These are phyloP conservation scores for Scleroderma bovista DNA, from an alignment of 768 basidiomycete species.

Conservation along the genomic window DNA sequence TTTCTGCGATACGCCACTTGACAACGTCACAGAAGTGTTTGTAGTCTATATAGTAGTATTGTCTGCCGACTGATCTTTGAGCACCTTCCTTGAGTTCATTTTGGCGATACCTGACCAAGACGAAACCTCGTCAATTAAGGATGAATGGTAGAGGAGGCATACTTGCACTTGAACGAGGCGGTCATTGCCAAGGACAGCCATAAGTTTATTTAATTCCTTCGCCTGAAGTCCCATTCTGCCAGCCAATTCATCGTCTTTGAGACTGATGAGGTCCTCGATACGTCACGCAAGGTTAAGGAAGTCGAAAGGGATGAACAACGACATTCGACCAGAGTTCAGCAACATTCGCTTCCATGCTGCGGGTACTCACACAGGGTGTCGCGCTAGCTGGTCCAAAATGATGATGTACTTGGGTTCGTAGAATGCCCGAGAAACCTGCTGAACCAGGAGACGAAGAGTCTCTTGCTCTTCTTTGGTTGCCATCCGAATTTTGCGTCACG, in stretches of 20 bases:
- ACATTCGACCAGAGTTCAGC: conserved; percentile 15
- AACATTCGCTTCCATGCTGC: conserved; percentile 5
- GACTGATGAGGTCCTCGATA: conserved; percentile 40
- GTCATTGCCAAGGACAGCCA: conserved; percentile 75
- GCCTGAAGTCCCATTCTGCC: conserved; percentile 83
- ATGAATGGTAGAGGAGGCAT: neutral
- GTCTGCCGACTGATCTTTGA: conserved; percentile 78
- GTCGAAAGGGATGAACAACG: conserved; percentile 1
- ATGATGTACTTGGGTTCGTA: conserved; percentile 92
- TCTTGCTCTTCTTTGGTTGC: conserved; percentile 77
- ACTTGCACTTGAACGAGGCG: conserved; percentile 73
- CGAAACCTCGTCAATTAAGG: conserved; percentile 1
- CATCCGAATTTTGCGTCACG: conserved; percentile 30
- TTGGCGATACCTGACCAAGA: conserved; percentile 64
- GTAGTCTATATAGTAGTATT: conserved; percentile 97
- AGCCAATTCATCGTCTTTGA: conserved; percentile 93
- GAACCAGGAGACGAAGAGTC: conserved; percentile 80
- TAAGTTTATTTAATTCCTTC: conserved; percentile 87
- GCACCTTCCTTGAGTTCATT: conserved; percentile 90
- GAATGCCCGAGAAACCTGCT: conserved; percentile 89
- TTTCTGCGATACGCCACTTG: conserved; percentile 94
- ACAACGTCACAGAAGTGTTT: conserved; percentile 94
- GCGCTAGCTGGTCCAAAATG: conserved; percentile 89
- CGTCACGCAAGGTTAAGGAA: conserved; percentile 11
- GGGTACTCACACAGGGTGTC: conserved; percentile 88